These are phyloP conservation scores for Raphanus raphanistrum DNA, from an alignment of 345 rosid species.

Conservation along the genomic window DNA sequence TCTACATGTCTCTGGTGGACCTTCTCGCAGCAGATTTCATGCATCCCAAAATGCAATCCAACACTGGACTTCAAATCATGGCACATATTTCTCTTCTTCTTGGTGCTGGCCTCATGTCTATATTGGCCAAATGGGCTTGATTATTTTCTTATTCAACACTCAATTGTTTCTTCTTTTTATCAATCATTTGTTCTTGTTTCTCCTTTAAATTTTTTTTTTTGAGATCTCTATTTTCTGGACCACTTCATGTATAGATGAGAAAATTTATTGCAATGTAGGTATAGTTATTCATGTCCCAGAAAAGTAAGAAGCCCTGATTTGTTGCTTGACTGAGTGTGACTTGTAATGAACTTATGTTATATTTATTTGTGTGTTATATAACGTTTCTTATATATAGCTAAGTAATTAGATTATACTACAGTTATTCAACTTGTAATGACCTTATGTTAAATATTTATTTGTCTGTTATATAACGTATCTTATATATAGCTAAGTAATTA, in stretches of 20 bases:
- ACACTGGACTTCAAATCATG: slow-evolving; percentile 48
- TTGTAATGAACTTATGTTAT: slow-evolving; percentile 1
- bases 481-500: neutral
- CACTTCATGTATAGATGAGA: neutral
- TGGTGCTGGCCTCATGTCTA: slow-evolving; percentile 55
- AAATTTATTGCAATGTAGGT: slow-evolving; percentile 4
- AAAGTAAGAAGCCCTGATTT: slow-evolving; percentile 27
- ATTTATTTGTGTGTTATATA: slow-evolving; percentile 17
- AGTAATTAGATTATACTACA: neutral
- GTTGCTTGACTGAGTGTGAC: slow-evolving; percentile 9
- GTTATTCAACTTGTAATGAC: neutral
- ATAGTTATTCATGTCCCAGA: slow-evolving; percentile 4
- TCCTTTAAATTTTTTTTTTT: neutral
- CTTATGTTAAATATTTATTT: neutral
- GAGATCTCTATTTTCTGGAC: slow-evolving; percentile 27
- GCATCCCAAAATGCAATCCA: slow-evolving; percentile 52
- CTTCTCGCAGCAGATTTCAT: slow-evolving; percentile 65
- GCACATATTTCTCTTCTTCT: slow-evolving; percentile 50
- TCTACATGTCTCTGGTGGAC: slow-evolving; percentile 73
- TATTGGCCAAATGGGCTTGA: slow-evolving; percentile 42
- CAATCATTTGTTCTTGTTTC: neutral
- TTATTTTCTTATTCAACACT: neutral
- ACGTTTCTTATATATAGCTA: neutral
- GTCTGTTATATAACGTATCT: slow-evolving; percentile 8
- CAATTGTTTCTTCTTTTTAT: neutral